Conservation (phyloP, 768 basidiomycete genomes). For the Solioccasus polychromus region DNA sequence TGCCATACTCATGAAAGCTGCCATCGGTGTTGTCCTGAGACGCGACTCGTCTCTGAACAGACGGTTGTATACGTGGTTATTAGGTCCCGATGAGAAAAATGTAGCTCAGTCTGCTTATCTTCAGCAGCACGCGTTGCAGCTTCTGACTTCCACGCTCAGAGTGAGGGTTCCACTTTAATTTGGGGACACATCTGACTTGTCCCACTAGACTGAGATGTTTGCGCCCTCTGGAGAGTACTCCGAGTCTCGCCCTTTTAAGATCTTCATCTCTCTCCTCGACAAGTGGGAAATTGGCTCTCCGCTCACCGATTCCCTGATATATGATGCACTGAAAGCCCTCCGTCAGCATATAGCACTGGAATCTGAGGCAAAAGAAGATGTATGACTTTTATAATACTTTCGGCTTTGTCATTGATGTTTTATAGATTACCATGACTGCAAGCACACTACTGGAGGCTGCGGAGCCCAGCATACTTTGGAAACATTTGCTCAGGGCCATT, state of each 20-base stretch:
- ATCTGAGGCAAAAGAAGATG: slow-evolving; percentile 59
- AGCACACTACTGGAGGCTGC: slow-evolving; percentile 89
- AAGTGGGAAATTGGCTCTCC: slow-evolving; percentile 94
- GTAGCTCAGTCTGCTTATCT: slow-evolving; percentile 75
- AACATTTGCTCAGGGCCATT: slow-evolving; percentile 58
- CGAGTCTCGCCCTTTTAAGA: slow-evolving; percentile 87
- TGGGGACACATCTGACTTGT: slow-evolving; percentile 10
- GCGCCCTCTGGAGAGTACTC: slow-evolving; percentile 68
- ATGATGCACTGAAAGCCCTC: slow-evolving; percentile 77
- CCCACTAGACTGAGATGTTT: slow-evolving; percentile 69
- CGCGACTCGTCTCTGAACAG: slow-evolving; percentile 92
- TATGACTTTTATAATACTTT: slow-evolving; percentile 30
- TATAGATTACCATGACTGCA: slow-evolving; percentile 75
- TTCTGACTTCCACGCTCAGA: slow-evolving; percentile 68
- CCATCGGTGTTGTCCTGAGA: slow-evolving; percentile 84
- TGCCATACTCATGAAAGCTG: slow-evolving; percentile 80
- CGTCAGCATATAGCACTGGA: slow-evolving; percentile 51
- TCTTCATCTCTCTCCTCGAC: slow-evolving; percentile 91
- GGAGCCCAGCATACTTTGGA: slow-evolving; percentile 89
- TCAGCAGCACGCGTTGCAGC: slow-evolving; percentile 63
- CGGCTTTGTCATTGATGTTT: slow-evolving; percentile 1
- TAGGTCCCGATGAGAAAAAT: slow-evolving; percentile 77
- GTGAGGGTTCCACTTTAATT: slow-evolving; percentile 34
- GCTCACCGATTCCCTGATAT: slow-evolving; percentile 73
- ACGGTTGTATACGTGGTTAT: slow-evolving; percentile 88